phyloP scores from a whole-genome alignment of 1,284 basidiomycete genomes.

The Lentinus polychrous region DNA sequence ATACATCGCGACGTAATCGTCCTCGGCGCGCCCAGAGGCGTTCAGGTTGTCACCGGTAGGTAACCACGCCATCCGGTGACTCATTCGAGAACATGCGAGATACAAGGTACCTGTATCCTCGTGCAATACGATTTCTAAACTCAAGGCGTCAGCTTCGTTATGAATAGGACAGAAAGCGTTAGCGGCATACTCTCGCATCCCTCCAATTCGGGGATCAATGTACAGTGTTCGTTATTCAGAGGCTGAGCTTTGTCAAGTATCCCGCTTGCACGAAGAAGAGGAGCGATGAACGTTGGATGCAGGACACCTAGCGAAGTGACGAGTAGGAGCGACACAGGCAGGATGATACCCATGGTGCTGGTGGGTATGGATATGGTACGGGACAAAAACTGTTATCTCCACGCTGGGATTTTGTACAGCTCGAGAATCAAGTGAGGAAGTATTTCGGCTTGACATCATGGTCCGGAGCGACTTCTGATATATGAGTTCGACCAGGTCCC shows the following conservation, averaged over 20 bases:
- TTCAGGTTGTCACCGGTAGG: constrained; percentile 43
- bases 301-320: constrained; percentile 10
- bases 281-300: constrained; percentile 12
- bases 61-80: constrained; percentile 47
- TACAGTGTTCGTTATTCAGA: constrained; percentile 42
- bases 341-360: constrained; percentile 1
- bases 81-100: constrained; percentile 58
- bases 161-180: not conserved
- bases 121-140: constrained; percentile 48
- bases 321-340: constrained; percentile 1
- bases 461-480: too few species aligned
- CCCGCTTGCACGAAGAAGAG: constrained; percentile 22
- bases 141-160: not conserved
- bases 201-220: constrained; percentile 40
- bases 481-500: too few species aligned
- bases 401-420: too few species aligned
- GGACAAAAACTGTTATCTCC: too few species aligned
- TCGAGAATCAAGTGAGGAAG: too few species aligned
- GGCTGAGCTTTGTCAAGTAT: constrained; percentile 36
- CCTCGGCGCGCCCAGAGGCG: constrained; percentile 30
- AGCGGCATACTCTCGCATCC: constrained; percentile 68
- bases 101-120: constrained; percentile 55
- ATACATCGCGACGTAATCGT: constrained; percentile 62
- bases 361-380: too few species aligned
- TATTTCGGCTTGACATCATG: too few species aligned